These are phyloP conservation scores for Moniliophthora roreri DNA, from an alignment of 1,284 basidiomycete species.

Conservation along the genomic window DNA sequence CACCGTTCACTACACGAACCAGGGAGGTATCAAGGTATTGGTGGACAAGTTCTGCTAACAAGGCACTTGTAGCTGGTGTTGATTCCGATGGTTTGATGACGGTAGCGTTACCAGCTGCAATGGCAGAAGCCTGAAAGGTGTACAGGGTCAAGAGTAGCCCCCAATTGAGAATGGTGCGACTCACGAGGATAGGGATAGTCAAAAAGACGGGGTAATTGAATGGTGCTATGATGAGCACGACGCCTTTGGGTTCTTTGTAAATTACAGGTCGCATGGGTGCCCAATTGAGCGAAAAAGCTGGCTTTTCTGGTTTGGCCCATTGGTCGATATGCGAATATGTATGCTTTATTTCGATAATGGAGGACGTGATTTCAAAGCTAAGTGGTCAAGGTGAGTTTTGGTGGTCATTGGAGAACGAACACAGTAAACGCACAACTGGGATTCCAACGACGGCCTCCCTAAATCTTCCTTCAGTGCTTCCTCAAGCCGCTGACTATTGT, in stretches of 20 bases:
- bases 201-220: slow-evolving; percentile 66
- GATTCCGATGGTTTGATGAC: slow-evolving; percentile 84
- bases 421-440: slow-evolving; percentile 49
- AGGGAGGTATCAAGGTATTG: slow-evolving; percentile 82
- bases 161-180: slow-evolving; percentile 21
- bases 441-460: slow-evolving; percentile 54
- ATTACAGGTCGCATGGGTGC: slow-evolving; percentile 60
- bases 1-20: slow-evolving; percentile 77
- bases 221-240: slow-evolving; percentile 64
- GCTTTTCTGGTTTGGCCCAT: slow-evolving; percentile 73
- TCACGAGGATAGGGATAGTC: slow-evolving; percentile 52
- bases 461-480: slow-evolving; percentile 56
- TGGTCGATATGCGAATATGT: slow-evolving; percentile 70
- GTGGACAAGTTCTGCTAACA: slow-evolving; percentile 74
- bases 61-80: slow-evolving; percentile 60
- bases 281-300: slow-evolving; percentile 55
- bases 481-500: slow-evolving; percentile 57
- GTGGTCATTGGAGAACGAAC: not conserved
- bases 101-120: slow-evolving; percentile 79
- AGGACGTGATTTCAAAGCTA: slow-evolving; percentile 57
- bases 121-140: slow-evolving; percentile 63
- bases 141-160: not conserved
- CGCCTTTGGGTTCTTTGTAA: slow-evolving; percentile 77
- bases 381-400: not conserved
- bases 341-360: slow-evolving; percentile 59